Conservation (phyloP, 75 land plant genomes). For the Larix kaempferi region DNA sequence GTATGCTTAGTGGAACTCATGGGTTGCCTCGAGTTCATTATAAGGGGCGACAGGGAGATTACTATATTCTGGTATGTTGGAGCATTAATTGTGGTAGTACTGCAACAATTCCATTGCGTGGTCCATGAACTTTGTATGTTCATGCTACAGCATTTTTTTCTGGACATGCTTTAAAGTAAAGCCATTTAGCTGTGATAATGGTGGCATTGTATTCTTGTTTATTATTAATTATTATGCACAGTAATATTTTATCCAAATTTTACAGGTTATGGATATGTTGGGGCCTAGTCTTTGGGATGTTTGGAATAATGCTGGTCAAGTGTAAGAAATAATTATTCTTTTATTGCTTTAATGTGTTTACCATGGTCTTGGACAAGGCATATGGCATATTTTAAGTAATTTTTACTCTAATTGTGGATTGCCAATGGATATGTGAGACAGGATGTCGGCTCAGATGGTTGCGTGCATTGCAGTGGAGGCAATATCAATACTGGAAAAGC, state of each 20-base stretch:
- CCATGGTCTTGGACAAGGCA: not conserved
- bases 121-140: no score
- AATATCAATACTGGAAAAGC: slow-evolving; percentile 29
- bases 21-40: slow-evolving; percentile 83
- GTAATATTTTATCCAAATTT: not conserved
- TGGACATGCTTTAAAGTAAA: not conserved
- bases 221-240: no score
- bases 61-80: slow-evolving; percentile 63
- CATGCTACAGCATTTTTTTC: not conserved
- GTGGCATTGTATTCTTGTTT: no score
- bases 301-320: not conserved
- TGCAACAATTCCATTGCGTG: no score
- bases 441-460: slow-evolving; percentile 30
- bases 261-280: not conserved
- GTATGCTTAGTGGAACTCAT: slow-evolving; percentile 80
- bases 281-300: slow-evolving; percentile 1
- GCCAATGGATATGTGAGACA: not conserved
- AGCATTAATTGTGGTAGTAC: not conserved
- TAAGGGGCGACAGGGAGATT: slow-evolving; percentile 93
- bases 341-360: not conserved
- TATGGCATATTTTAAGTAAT: not conserved
- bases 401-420: not conserved
- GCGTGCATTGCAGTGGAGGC: slow-evolving; percentile 33
- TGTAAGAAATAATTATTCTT: not conserved
- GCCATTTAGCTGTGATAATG: no score